Percentiles rank a stretch among this genome's conserved stretches.
These are phyloP conservation scores for Ceratonia siliqua DNA, from an alignment of 306 rosid species.

Conservation along the genomic window DNA sequence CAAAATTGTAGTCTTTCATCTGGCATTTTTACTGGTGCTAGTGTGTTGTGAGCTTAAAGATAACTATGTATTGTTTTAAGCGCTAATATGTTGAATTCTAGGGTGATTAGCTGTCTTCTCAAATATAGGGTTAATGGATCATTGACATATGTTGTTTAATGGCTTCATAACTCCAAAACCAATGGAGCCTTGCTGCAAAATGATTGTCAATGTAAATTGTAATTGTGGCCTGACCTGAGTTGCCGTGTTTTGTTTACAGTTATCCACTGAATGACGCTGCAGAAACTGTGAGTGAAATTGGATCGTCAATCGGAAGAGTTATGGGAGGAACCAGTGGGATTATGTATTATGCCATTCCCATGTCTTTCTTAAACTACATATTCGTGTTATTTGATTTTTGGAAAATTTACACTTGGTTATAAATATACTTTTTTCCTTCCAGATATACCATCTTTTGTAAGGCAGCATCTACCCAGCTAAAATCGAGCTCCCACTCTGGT, in stretches of 20 bases:
- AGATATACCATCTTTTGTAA: conserved; percentile 77
- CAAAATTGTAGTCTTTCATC: background rate
- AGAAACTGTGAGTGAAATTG: conserved; percentile 83
- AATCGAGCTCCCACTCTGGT: conserved; percentile 51
- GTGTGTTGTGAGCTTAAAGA: background rate
- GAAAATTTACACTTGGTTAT: background rate
- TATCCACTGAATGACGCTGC: conserved; percentile 95
- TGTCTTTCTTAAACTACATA: conserved; percentile 22
- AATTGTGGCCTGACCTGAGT: conserved; percentile 36
- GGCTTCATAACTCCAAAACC: background rate
- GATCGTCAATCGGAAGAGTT: conserved; percentile 72
- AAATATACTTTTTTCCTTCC: background rate
- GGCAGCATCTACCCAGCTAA: conserved; percentile 77
- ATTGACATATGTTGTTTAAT: background rate
- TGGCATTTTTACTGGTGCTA: background rate
- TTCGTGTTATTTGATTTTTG: conserved; percentile 19
- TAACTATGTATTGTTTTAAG: background rate
- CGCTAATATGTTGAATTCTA: conserved; percentile 14
- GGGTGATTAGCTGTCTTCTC: background rate
- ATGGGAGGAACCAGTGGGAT: conserved; percentile 99
- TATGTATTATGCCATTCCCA: conserved; percentile 53
- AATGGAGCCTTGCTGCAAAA: conserved; percentile 20
- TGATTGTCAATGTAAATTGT: conserved; percentile 30
- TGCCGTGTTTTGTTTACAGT: conserved; percentile 48
- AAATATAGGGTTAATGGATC: conserved; percentile 16